phyloP scores from a whole-genome alignment of 345 rosid species.

The Heritiera littoralis region DNA sequence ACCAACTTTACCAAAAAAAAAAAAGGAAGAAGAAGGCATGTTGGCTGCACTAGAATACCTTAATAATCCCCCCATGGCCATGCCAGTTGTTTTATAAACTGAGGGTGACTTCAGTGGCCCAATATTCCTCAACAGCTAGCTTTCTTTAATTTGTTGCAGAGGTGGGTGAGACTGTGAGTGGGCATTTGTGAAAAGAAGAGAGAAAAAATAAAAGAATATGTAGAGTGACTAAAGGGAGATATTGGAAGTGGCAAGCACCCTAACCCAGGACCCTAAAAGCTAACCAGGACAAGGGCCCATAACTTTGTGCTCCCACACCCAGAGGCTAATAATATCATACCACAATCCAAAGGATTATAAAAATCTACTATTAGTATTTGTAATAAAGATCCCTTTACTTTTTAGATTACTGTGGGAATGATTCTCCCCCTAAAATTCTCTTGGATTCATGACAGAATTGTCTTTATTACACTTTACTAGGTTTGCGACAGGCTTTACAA shows the following conservation, averaged over 20 bases:
- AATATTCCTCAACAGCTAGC: slow-evolving; percentile 29
- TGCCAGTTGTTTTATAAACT: slow-evolving; percentile 36
- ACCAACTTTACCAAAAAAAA: slow-evolving; percentile 29
- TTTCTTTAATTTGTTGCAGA: slow-evolving; percentile 27
- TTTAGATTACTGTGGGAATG: neutral
- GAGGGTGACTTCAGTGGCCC: slow-evolving; percentile 43
- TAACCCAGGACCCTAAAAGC: slow-evolving; percentile 36
- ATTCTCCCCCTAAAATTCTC: neutral
- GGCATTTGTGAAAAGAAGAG: slow-evolving; percentile 49
- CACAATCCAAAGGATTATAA: neutral
- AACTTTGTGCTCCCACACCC: slow-evolving; percentile 28
- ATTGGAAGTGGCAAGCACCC: slow-evolving; percentile 47
- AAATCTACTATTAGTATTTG: neutral
- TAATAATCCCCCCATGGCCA: slow-evolving; percentile 18
- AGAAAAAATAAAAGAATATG: slow-evolving; percentile 16
- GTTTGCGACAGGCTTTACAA: neutral
- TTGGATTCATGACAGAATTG: slow-evolving; percentile 3
- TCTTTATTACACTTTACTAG: neutral
- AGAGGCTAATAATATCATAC: neutral
- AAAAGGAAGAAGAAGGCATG: slow-evolving; percentile 4
- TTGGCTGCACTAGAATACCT: slow-evolving; percentile 23
- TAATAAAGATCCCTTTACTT: neutral
- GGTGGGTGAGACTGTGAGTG: slow-evolving; percentile 35
- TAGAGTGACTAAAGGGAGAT: slow-evolving; percentile 10
- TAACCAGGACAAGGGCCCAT: slow-evolving; percentile 36